phyloP scores from a whole-genome alignment of 129 eudicot species.

The Glebionis coronaria region DNA sequence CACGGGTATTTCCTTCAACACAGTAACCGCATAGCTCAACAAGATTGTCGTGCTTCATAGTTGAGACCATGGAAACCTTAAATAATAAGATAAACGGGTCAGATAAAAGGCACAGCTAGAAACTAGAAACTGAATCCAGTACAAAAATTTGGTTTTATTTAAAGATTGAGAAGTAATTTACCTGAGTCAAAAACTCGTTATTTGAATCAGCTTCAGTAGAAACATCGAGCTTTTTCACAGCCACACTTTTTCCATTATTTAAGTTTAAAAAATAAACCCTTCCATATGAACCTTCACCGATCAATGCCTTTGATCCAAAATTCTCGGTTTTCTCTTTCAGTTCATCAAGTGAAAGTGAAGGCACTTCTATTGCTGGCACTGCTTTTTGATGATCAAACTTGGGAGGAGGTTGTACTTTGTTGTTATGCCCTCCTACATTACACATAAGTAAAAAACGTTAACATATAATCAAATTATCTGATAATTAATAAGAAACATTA shows the following conservation, averaged over 20 bases:
- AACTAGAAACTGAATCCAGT: no score
- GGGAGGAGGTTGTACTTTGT: no score
- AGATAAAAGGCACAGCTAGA: no score
- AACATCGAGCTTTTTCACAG: slow-evolving; percentile 88
- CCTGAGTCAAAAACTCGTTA: slow-evolving; percentile 81
- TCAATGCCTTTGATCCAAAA: slow-evolving; percentile 79
- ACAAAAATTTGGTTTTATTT: no score
- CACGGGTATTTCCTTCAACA: slow-evolving; percentile 70
- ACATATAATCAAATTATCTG: no score
- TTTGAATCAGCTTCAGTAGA: slow-evolving; percentile 74
- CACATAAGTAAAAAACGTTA: no score
- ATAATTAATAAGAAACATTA: no score
- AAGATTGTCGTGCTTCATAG: slow-evolving; percentile 69
- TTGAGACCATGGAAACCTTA: slow-evolving; percentile 73
- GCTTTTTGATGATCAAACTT: slow-evolving; percentile 19
- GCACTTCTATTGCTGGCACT: slow-evolving; percentile 65
- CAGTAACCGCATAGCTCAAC: slow-evolving; percentile 77
- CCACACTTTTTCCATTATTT: slow-evolving; percentile 62
- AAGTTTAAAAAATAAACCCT: slow-evolving; percentile 70
- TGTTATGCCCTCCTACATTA: no score
- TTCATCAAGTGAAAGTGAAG: slow-evolving; percentile 69
- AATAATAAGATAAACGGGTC: no score
- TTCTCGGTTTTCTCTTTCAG: slow-evolving; percentile 85
- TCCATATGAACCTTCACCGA: slow-evolving; percentile 96
- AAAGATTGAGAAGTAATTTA: slow-evolving; percentile 9